Evolutionary conservation across 129 eudicot genomes (phyloP), one percentile per base, ranked within the genome.

Genomic region (Flaveria ramosissima): DNA sequence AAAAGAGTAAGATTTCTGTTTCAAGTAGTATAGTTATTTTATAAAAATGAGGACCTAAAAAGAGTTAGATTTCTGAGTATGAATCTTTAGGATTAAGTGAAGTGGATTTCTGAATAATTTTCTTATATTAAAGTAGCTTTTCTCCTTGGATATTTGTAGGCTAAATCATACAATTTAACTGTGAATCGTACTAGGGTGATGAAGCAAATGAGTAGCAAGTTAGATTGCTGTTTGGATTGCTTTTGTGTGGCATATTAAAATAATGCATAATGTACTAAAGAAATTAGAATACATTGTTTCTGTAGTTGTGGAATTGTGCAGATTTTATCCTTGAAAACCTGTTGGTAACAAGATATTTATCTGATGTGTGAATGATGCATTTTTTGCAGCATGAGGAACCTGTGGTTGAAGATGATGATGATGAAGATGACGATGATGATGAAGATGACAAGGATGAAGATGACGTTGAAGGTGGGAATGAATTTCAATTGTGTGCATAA

Each of bases 311-410:
- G 13, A 6, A 19, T 19, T 56, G 62, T 56, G 24, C 21, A 9
- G 27, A 8, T 5, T 19, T 19, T 19, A 19, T 56, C 0, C 0
- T 19, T 56, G 62, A 56, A 20, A 56, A 20, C 27, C 27, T 56
- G 13, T 20, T 19, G 62, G 62, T 56, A 17, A 56, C 14, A 19
- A 56, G 8, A 0, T 17, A 56, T 45, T 62, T 9, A 13, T 27
- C 42, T 76, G 51, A 76, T 30, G 41, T 41, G 26, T 48, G 52
- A 76, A 21, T 50, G 52, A 36, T 23, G 26, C 21, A 47, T n/a
- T 50, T 77, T 16, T 39, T 77, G 81, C 74, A 77, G 81, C 68
- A 77, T 17, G 81, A 77, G 45, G 74, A 67, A 41, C 81, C 68
- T 53, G 10, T 77, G 30, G 74, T 77, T 67, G 81, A 77, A 67